These are phyloP conservation scores for Fraxinus xanthoxyloides DNA, from an alignment of 305 asterid genomes.

Conservation along the genomic window DNA sequence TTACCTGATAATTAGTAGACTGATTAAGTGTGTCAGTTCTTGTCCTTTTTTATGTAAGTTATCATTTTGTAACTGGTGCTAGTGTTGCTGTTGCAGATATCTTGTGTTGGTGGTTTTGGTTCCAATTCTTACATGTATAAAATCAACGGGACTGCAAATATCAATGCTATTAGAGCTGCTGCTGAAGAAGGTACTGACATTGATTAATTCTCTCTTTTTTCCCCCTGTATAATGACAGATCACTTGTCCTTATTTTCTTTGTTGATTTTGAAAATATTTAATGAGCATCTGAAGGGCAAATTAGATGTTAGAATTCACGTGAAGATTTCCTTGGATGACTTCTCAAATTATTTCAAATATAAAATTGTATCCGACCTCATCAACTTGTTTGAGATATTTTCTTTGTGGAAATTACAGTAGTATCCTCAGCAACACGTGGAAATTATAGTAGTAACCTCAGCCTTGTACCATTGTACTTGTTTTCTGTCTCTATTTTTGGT, in stretches of 20 bases:
- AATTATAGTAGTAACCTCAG: not conserved
- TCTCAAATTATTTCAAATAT: not conserved
- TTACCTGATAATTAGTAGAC: not conserved
- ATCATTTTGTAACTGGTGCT: slow-evolving; percentile 3
- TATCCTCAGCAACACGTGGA: not conserved
- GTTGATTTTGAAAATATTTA: not conserved
- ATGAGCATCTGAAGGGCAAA: not conserved
- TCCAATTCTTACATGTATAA: slow-evolving; percentile 88
- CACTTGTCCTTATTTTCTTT: not conserved
- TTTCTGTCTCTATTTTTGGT: not conserved
- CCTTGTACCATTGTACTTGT: not conserved
- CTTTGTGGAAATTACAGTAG: not conserved
- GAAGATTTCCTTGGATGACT: not conserved
- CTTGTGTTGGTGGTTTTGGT: slow-evolving; percentile 98
- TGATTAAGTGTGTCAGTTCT: not conserved
- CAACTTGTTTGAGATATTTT: not conserved
- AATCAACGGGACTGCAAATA: slow-evolving; percentile 91
- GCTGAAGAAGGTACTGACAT: slow-evolving; percentile 70
- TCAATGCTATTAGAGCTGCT: slow-evolving; percentile 92
- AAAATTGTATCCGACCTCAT: not conserved
- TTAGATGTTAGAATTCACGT: not conserved
- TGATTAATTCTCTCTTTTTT: not conserved
- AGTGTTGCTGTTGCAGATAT: slow-evolving; percentile 54
- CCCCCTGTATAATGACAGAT: not conserved
- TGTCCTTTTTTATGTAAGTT: not conserved